phyloP scores from a whole-genome alignment of 495 filamentous ascomycete genomes.

The Trichoderma asperelloides region DNA sequence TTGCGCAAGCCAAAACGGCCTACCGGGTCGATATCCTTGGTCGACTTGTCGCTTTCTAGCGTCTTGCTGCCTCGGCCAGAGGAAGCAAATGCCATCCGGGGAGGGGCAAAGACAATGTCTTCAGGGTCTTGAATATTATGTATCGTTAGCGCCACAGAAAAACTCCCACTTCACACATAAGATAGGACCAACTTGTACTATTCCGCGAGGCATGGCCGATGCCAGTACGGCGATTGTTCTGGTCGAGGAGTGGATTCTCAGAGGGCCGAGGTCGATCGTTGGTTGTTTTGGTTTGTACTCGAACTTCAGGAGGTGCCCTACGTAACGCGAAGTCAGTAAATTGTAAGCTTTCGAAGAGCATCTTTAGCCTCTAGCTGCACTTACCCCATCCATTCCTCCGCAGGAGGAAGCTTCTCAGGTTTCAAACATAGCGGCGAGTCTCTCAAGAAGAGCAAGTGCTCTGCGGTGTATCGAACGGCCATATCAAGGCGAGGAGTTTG shows the following conservation, averaged over 20 bases:
- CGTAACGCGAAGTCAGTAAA: background rate
- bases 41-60: slow-evolving; percentile 40
- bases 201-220: slow-evolving; percentile 54
- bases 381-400: slow-evolving; percentile 99
- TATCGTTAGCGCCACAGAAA: slow-evolving; percentile 1
- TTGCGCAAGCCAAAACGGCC: slow-evolving; percentile 59
- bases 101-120: slow-evolving; percentile 83
- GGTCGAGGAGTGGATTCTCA: slow-evolving; percentile 34
- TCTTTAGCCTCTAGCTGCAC: slow-evolving; percentile 18
- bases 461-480: slow-evolving; percentile 61
- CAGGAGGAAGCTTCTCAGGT: slow-evolving; percentile 69
- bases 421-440: slow-evolving; percentile 79
- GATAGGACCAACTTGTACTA: slow-evolving; percentile 32
- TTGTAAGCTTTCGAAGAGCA: background rate
- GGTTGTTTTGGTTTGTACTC: slow-evolving; percentile 30
- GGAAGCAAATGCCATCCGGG: slow-evolving; percentile 79
- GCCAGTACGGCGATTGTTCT: slow-evolving; percentile 47
- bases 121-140: slow-evolving; percentile 44
- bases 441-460: slow-evolving; percentile 68
- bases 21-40: slow-evolving; percentile 43
- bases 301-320: slow-evolving; percentile 36
- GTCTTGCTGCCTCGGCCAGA: slow-evolving; percentile 49
- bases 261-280: slow-evolving; percentile 36
- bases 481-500: slow-evolving; percentile 19
- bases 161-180: slow-evolving; percentile 4